Evolutionary conservation across 306 rosid species (phyloP), one percentile per base, ranked within the genome.

Genomic region (Amphicarpaea edgeworthii): DNA sequence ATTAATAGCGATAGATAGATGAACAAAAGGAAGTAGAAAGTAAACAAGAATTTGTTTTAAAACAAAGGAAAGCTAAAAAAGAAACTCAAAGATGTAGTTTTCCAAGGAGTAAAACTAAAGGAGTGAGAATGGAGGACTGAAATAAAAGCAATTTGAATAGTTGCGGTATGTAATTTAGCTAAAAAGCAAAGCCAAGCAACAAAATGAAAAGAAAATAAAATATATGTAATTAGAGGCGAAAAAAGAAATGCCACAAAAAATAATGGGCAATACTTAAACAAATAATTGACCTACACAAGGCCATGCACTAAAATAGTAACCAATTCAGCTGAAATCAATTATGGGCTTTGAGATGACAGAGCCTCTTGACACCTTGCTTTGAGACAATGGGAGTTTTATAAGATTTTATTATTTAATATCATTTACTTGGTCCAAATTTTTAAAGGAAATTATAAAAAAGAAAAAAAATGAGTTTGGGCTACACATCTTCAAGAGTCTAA

Each of bases 291-390:
- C 98, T 91, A 93, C 76, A 76, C 68, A 86, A 87, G 93, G 94
- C 90, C 96, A 91, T 85, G 85, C 87, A 87, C 91, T 91, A 89
- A 85, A 91, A 90, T 88, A 96, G 82, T 85, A 88, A 87, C 89
- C 96, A 80, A 89, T 86, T 91, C 97, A 83, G 92, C 98, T 85
- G 98, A 88, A 89, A 85, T 87, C 96, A 85, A 93, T 85, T 74
- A 90, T 96, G 75, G 90, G 91, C 96, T 92, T 91, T 87, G 83
- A 85, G 90, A 87, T 86, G 92, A 88, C 88, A 93, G 93, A 91
- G 98, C 93, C 98, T 85, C 97, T 82, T 82, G 91, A 73, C 93
- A 79, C 92, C 98, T 97, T 93, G 98, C 93, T 91, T 91, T 66
- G 90, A 91, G 96, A 93, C 95, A 93, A 93, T 59, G 87, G 79